These are phyloP conservation scores for Tephrocybe sp. DNA, from an alignment of 768 basidiomycete genomes.

Conservation along the genomic window DNA sequence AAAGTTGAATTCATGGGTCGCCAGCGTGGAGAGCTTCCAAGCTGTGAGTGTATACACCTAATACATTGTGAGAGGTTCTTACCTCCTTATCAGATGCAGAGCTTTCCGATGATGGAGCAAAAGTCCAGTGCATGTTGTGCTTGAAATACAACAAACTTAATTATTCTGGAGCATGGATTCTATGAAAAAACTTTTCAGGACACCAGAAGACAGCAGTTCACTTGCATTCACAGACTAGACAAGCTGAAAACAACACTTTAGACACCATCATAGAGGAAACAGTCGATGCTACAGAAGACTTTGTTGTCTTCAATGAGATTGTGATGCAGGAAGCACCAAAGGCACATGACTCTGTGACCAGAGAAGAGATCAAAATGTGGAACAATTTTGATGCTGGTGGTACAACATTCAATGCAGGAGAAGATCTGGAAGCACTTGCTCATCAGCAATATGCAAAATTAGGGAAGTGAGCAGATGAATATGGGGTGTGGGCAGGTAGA, in stretches of 20 bases:
- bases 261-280: too few species aligned
- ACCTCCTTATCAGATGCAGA: slow-evolving; percentile 1
- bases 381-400: not conserved
- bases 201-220: slow-evolving; percentile 4
- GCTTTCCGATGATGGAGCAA: slow-evolving; percentile 5
- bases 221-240: not conserved
- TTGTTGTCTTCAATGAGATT: slow-evolving; percentile 1
- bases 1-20: not conserved
- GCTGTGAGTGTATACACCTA: not conserved
- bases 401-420: slow-evolving; percentile 3
- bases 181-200: not conserved
- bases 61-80: not conserved
- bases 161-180: slow-evolving; percentile 6
- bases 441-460: not conserved
- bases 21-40: not conserved
- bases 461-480: slow-evolving; percentile 8
- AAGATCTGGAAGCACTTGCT: not conserved
- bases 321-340: not conserved
- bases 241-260: not conserved
- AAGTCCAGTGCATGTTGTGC: slow-evolving; percentile 3
- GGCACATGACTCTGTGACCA: not conserved
- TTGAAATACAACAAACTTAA: not conserved
- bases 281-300: not conserved
- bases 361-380: slow-evolving; percentile 8
- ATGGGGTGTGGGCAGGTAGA: slow-evolving; percentile 9